Evolutionary conservation across 2,329 filamentous ascomycete species (phyloP), one percentile per base, ranked within the genome.

Genomic region (Rhynchosporium graminicola): DNA sequence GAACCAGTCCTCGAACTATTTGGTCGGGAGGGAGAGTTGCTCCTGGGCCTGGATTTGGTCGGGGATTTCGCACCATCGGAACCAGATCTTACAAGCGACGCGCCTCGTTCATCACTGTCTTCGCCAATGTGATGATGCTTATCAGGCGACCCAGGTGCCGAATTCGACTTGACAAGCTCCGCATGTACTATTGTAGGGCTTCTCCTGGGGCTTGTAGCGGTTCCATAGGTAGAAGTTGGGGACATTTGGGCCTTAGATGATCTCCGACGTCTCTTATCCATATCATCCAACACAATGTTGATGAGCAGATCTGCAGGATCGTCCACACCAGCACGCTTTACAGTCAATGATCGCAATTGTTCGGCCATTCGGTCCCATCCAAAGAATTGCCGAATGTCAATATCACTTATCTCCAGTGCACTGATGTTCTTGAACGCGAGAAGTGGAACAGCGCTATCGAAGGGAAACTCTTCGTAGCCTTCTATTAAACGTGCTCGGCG

Each of bases 351-450:
- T 63, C 92, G 88, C 66, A 99, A 80, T 75, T 97, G 93, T 74
- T 99, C 95, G 8, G 95, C 90, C 61, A 98, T 79, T 63, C 90
- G 87, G 75, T 99, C 94, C 95, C 95, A 99, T 62, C 95, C 95
- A 77, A 92, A 97, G 78, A 98, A 97, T 71, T 97, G 93, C 65
- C 95, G 87, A 74, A 97, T 97, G 76, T 99, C 95, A 74, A 98
- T 89, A 77, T 96, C 93, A 78, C 89, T 93, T 59, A 99, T 91
- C 76, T 99, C 95, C 67, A 99, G 82, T 28, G 92, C 90, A 77
- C 94, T 94, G 59, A 98, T 80, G 70, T 98, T 99, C 79, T 99
- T 98, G 84, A 99, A 98, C 8, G 91, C 90, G 75, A 96, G 89
- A n/a, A 99, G 82, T 26, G 95, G 95, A 36, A 99, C 95, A 26